Evolutionary conservation across 2,329 filamentous ascomycete species (phyloP), one percentile per base, ranked within the genome.

Genomic region (Epichloe glyceriae): DNA sequence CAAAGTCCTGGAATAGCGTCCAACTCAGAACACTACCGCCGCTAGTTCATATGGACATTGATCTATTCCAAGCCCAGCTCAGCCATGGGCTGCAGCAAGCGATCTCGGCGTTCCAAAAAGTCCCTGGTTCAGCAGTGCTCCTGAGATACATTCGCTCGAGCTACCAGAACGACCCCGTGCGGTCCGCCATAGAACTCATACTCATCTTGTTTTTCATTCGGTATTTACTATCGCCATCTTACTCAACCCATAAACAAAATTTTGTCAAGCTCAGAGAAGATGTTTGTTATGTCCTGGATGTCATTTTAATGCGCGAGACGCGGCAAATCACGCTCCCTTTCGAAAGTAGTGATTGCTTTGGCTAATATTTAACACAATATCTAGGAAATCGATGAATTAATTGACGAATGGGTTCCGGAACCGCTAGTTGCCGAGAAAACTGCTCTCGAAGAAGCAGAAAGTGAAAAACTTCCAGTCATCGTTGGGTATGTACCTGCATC

Each of bases 401-500:
- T 98, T 42, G 90, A 95, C 51, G 93, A 98, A 58, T 98, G 93
- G 93, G 85, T 82, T 7, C 94, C 93, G 0, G 93, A 98, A 68
- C 90, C 93, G 14, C 76, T 98, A 42, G 91, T 96, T 26, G 74
- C 82, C 5, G 74, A 81, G 22, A 79, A 83, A 55, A 90, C 85
- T 1, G 57, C 80, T 0, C 77, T 91, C 47, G 91, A 98, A 68
- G 82, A 86, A 61, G 71, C 78, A 42, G 90, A 96, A 64, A 80
- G 85, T 53, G 91, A 97, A 62, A 94, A 83, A 64, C 72, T 88
- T 46, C 88, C 91, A 5, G 76, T 97, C 20, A 87, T 98, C 65
- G 81, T 91, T 56, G 93, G 93, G 88, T 94, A 76, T 53, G 62
- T 52, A 39, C 30, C 20, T 26, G n/a, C 5, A 22, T 12, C 33